Evolutionary conservation across 2,329 filamentous ascomycete species (phyloP), one percentile per base, ranked within the genome.

Genomic region (Colletotrichum tropicicola): DNA sequence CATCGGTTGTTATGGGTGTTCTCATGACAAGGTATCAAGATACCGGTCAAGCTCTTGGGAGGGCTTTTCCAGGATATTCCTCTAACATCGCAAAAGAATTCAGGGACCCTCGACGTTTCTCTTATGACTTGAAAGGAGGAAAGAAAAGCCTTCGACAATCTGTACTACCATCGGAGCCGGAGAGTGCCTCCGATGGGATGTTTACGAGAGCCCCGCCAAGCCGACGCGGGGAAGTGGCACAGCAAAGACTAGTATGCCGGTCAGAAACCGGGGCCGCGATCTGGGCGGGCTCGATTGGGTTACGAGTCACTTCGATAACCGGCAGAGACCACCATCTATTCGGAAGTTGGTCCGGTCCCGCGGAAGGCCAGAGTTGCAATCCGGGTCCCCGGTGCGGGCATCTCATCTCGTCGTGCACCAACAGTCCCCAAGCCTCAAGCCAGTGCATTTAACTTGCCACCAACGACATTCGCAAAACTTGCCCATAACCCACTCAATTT

Each of bases 161-260:
- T n/a, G n/a, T n/a, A 35, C 32, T 13, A 13, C 32, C 10, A 4
- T 35, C 32, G 32, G 32, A 35, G 32, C 12, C 32, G 32, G 32
- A 15, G 12, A 2, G 12, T 12, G 12, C 8, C 12, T 30, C 28
- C 28, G 19, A 52, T 9, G 4, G 21, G 17, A 21, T 17, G 25
- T 25, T 25, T 44, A 12, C 39, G 15, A 9, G 23, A 30, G n/a
- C 19, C 23, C 27, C 41, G 52, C 52, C 39, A 55, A 55, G 39
- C 17, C n/a, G 41, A 60, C 49, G 57, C 57, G 19, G n/a, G 21
- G 49, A 39, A 47, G 57, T 28, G 57, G 49, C 57, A 54, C 49
- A 54, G 57, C 57, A 25, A 17, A 23, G 12, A 10, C 21, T n/a
- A n/a, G n/a, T n/a, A 43, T 21, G 10, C 23, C 37, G 13, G 19